Conservation (phyloP, 257 asterid genomes). For the Penstemon eatonii region DNA sequence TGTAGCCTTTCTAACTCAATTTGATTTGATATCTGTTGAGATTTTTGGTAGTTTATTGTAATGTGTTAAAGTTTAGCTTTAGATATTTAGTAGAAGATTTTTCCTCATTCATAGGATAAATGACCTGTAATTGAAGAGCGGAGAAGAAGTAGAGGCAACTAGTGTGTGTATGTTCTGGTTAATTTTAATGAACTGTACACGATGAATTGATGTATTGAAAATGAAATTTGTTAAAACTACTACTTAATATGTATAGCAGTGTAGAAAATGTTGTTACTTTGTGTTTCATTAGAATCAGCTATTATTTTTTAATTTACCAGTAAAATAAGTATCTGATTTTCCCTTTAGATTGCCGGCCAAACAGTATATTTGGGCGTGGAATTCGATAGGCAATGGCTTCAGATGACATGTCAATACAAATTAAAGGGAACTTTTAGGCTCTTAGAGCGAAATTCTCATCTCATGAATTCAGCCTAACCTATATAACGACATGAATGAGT, state of each 20-base stretch:
- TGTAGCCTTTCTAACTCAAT: neutral
- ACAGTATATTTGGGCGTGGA: neutral
- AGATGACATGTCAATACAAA: slow-evolving; percentile 13
- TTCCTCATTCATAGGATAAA: neutral
- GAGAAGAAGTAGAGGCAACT: neutral
- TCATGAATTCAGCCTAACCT: too few species aligned
- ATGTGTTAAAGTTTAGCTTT: neutral
- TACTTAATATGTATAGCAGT: neutral
- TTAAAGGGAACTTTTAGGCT: slow-evolving; percentile 2
- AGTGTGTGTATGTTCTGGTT: slow-evolving; percentile 3
- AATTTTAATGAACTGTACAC: slow-evolving; percentile 11
- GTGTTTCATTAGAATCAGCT: neutral
- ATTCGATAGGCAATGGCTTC: slow-evolving; percentile 6
- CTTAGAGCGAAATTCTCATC: neutral
- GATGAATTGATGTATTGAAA: slow-evolving; percentile 9
- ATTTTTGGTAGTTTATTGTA: slow-evolving; percentile 7
- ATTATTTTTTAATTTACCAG: neutral
- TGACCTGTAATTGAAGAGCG: slow-evolving; percentile 6
- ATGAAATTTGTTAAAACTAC: neutral
- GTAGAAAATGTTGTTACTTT: too few species aligned
- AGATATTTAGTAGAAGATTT: neutral
- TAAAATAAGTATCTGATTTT: neutral
- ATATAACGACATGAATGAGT: too few species aligned
- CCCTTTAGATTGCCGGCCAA: neutral
- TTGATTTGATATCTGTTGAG: slow-evolving; percentile 20